Percentiles rank a stretch among this genome's conserved stretches.
Conservation (phyloP, 148 eudicot species). For the Cornus suecica region DNA sequence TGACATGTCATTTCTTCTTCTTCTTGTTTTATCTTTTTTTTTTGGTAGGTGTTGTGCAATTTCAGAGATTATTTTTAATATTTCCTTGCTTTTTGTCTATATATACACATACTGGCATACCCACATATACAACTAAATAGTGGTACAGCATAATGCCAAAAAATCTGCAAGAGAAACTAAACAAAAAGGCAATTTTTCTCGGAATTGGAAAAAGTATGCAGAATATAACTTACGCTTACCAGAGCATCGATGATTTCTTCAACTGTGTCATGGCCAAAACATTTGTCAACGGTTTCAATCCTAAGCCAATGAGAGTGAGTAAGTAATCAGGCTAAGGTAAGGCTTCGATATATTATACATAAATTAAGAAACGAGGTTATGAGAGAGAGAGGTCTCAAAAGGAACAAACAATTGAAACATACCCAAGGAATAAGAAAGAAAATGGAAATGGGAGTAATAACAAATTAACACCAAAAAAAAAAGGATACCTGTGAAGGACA, state of each 20-base stretch:
- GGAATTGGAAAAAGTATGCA: background rate
- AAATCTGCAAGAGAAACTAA: background rate
- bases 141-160: background rate
- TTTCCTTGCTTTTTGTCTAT: background rate
- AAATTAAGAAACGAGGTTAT: background rate
- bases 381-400: too few species aligned
- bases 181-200: background rate
- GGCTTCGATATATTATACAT: background rate
- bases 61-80: background rate
- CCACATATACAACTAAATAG: background rate
- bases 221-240: slow-evolving; percentile 33
- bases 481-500: slow-evolving; percentile 62
- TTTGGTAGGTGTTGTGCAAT: background rate
- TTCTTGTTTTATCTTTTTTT: too few species aligned
- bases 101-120: background rate
- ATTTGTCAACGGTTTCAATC: slow-evolving; percentile 66
- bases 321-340: slow-evolving; percentile 10
- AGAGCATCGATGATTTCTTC: slow-evolving; percentile 83
- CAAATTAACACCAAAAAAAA: too few species aligned
- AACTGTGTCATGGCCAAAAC: slow-evolving; percentile 78
- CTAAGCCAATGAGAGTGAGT: slow-evolving; percentile 36
- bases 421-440: background rate
- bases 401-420: background rate
- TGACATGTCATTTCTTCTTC: too few species aligned
- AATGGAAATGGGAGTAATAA: background rate